These are phyloP conservation scores for Picea abies DNA, from an alignment of 83 land plant species.

Conservation along the genomic window DNA sequence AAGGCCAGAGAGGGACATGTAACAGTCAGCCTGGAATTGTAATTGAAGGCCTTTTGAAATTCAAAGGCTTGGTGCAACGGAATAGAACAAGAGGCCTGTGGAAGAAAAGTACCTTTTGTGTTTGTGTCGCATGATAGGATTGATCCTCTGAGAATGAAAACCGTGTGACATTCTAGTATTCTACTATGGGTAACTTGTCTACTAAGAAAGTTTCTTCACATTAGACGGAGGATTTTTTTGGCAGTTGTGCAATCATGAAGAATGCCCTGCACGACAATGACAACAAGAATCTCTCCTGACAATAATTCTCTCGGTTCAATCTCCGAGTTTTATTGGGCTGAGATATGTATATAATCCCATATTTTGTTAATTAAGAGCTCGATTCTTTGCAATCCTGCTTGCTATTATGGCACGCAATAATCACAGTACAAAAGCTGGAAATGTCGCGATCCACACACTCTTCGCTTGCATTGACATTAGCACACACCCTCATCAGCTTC, in stretches of 20 bases:
- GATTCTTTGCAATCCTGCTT: background rate
- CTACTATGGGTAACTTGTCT: slow-evolving; percentile 3
- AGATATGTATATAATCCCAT: background rate
- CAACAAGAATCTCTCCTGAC: background rate
- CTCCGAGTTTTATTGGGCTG: no score
- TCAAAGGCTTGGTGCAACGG: background rate
- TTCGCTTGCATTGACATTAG: slow-evolving; percentile 1
- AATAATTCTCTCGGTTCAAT: background rate
- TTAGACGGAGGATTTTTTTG: background rate
- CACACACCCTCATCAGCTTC: background rate
- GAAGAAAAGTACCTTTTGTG: slow-evolving; percentile 5
- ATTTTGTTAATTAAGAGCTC: background rate
- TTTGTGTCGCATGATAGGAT: background rate
- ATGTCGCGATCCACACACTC: slow-evolving; percentile 16
- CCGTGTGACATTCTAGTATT: background rate
- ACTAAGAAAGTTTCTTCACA: background rate
- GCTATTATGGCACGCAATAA: background rate
- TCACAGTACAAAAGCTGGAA: background rate
- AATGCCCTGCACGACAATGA: background rate
- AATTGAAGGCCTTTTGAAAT: background rate
- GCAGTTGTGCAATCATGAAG: background rate
- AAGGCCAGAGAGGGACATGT: slow-evolving; percentile 5
- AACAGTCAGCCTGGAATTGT: background rate
- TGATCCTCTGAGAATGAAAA: background rate
- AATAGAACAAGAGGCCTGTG: background rate